These are phyloP conservation scores for Fusarium zealandicum DNA, from an alignment of 2,329 filamentous ascomycete genomes.

Conservation along the genomic window DNA sequence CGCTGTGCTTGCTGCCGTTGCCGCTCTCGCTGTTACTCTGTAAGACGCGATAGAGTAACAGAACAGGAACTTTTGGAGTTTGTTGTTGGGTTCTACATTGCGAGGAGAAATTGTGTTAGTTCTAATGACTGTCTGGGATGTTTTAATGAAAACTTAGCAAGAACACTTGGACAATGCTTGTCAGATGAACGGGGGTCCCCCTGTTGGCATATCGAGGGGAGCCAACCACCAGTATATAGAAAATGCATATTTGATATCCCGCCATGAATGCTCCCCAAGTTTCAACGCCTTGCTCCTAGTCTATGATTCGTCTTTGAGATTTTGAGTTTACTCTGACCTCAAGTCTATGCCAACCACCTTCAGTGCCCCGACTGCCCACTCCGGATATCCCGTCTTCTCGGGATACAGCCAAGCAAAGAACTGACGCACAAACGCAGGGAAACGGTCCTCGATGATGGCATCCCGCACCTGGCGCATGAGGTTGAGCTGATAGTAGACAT, in stretches of 20 bases:
- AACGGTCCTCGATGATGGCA: constrained; percentile 82
- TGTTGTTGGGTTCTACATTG: constrained; percentile 8
- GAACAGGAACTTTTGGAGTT: constrained; percentile 3
- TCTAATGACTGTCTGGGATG: constrained; percentile 30
- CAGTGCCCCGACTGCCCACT: constrained; percentile 85
- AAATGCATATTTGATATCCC: constrained; percentile 29
- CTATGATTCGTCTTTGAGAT: neutral
- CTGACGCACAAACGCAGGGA: constrained; percentile 75
- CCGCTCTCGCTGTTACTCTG: constrained; percentile 35
- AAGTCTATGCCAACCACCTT: constrained; percentile 78
- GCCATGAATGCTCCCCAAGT: constrained; percentile 3
- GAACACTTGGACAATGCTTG: constrained; percentile 13
- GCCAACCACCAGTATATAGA: constrained; percentile 31
- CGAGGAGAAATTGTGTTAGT: constrained; percentile 14
- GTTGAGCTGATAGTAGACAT: constrained; percentile 89
- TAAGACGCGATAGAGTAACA: constrained; percentile 17
- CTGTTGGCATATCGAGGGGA: constrained; percentile 21
- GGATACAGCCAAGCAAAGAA: constrained; percentile 81
- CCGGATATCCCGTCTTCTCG: constrained; percentile 71
- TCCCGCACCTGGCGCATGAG: constrained; percentile 79
- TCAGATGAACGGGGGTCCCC: constrained; percentile 12
- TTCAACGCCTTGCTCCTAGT: constrained; percentile 14
- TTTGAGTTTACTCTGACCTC: constrained; percentile 31
- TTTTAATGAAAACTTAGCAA: constrained; percentile 34
- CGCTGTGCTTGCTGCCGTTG: constrained; percentile 33